Conservation (phyloP, 306 rosid species). For the Quercus cerris region DNA sequence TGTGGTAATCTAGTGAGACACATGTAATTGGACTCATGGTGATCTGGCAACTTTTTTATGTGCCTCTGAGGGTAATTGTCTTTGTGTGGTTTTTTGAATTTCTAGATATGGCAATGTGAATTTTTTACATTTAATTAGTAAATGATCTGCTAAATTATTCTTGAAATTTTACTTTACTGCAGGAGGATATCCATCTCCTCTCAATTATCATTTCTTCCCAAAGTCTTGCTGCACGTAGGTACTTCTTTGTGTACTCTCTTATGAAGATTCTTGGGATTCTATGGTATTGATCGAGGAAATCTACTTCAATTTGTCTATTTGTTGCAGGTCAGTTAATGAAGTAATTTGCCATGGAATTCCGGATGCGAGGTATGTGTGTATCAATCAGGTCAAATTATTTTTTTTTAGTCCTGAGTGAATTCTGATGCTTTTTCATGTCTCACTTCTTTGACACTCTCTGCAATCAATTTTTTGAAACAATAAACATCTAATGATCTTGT, state of each 20-base stretch:
- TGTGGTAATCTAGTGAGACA: not conserved
- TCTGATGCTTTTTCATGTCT: not conserved
- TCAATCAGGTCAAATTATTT: not conserved
- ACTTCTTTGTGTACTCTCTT: constrained; percentile 36
- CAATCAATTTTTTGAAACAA: not conserved
- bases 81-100: not conserved
- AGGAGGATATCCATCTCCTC: constrained; percentile 98
- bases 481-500: not conserved
- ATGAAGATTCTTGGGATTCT: not conserved
- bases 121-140: not conserved
- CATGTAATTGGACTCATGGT: not conserved
- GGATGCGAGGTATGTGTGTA: constrained; percentile 71
- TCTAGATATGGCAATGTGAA: not conserved
- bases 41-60: not conserved
- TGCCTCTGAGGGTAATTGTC: not conserved
- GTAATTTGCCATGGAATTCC: constrained; percentile 99
- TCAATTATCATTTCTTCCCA: constrained; percentile 89
- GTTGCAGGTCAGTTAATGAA: constrained; percentile 91
- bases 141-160: constrained; percentile 2
- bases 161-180: constrained; percentile 18
- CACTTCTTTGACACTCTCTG: not conserved
- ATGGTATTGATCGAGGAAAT: constrained; percentile 15
- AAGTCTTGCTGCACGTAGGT: constrained; percentile 99
- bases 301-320: constrained; percentile 12
- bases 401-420: not conserved